Base-by-base conservation (phyloP, 2,329 filamentous ascomycete genomes). In the Pseudogymnoascus sp. region DNA sequence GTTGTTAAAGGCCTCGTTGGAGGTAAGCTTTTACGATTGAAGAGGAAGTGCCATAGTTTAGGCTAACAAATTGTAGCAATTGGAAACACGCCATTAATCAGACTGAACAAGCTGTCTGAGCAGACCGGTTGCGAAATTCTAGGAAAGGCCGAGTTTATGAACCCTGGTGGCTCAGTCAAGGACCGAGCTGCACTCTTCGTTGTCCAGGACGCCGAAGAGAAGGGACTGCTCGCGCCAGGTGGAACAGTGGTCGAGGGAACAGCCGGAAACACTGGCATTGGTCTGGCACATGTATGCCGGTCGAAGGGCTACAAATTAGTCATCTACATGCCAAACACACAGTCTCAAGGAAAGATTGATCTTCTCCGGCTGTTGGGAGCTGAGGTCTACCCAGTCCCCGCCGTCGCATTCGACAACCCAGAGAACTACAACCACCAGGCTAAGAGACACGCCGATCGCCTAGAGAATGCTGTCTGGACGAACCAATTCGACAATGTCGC, bases 291-390 rank as follows among this genome's bases (percentile, higher is more conserved):
- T 77, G 94, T 99, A 62, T 97, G 94, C 78, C 86, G 93, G 64
- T 90, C 88, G 37, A 88, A 88, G 70, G 94, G 93, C 40, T 97
- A 99, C 82, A 88, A 88, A 74, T 86, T 96, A 59, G 92, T 97
- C 72, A 99, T 99, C 74, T 99, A 97, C 85, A 97, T 99, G 94
- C 94, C 94, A 70, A 89, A 99, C 80, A 97, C 93, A 58, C 94
- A 97, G 78, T 96, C 92, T 18, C 93, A 96, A 78, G 94, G 92
- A 74, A 99, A 99, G 81, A 90, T 99, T 73, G 94, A 97, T 75
- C 82, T 99, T 60, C 80, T 99, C 66, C 84, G 93, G 7, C 80
- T 97, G 36, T 83, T 99, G 8, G 94, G 94, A 67, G 94, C 94
- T 27, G 92, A 97, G 76, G 94, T 99, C 35, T 89, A 96, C 77